Evolutionary conservation across 257 asterid genomes (phyloP), one percentile per base, ranked within the genome.

Genomic region (Penstemon barbatus): DNA sequence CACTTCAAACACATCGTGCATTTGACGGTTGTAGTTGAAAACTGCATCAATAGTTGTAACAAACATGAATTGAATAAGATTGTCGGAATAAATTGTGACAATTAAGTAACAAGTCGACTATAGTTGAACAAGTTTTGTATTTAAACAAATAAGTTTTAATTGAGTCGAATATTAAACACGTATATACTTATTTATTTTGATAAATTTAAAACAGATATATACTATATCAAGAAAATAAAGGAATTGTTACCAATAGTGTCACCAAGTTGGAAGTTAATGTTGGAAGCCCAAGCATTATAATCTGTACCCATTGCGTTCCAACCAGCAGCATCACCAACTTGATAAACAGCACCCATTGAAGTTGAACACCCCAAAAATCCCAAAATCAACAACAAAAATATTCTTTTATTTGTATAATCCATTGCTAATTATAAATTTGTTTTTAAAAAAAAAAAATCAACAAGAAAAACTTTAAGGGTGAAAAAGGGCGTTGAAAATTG

Each of bases 1-100:
- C 55, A 76, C 81, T 61, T 49, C 63, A 15, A 65, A 8, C 18
- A 76, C 77, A 37, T 73, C 73, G 68, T 80, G 58, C 43, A 36
- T 59, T 19, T 57, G 25, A 43, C 37, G 37, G 9, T 76, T 48
- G n/a, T 76, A 80, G 58, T 42, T 13, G 54, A 79, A 79, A 42
- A 60, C 77, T 76, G 54, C 48, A 61, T 4, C 38, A 0, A 25
- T 25, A 25, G 33, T 25, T 25, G 33, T 25, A 53, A 38, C 33
- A 25, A 25, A 25, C 18, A 25, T 2, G 33, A 54, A 54, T 12
- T 18, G 37, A 36, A 53, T 11, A 51, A 13, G 4, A 13, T 8
- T 7, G 8, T 1, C 8, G 19, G 36, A 66, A 41, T 6, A 25
- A 25, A 25, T 25, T 25, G 33, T 25, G 33, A 0, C 33, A 25